Evolutionary conservation across 805 yeast species (phyloP), one percentile per base, ranked within the genome.

Genomic region (Suhomyces kilbournensis): DNA sequence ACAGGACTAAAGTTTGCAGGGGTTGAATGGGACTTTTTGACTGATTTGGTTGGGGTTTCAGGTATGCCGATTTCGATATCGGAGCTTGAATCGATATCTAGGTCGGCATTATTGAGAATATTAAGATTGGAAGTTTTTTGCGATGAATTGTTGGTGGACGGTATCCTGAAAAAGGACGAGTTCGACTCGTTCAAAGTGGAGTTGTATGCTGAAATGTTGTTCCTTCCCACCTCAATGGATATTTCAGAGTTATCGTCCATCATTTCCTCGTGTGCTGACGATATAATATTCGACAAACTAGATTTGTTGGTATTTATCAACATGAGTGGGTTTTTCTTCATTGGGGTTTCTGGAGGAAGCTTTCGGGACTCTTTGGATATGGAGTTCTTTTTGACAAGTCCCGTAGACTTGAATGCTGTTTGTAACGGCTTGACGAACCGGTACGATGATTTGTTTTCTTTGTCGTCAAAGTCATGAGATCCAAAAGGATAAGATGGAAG

Each of bases 391-490:
- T 69, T 86, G 74, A 85, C 68, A 34, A 90, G 70, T 0, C 97
- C 97, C 0, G 88, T 72, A 2, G 92, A 80, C 65, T 82, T 78
- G 67, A 90, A 90, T 14, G 94, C 96, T 0, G 92, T 85, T 65
- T 89, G 96, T 39, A 90, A 75, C 2, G 97, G 97, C 63, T 86
- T 88, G 20, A 88, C 94, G 46, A 83, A 81, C 56, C 83, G 80
- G 67, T 85, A 88, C 9, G 75, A 71, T 2, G 66, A 54, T 46
- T 65, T 66, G 50, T 74, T 74, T 49, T 74, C 79, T 54, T 74
- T 73, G 53, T 74, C 71, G 32, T 72, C 72, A 48, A 48, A 56
- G 10, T 54, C 55, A 6, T 32, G 40, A 25, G 17, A 42, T 28
- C 28, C 28, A 20, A 17, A 45, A 2, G 47, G 39, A 45, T 32